Evolutionary conservation across 495 filamentous ascomycete genomes (phyloP).

Genomic region (Penicillium arizonense): DNA sequence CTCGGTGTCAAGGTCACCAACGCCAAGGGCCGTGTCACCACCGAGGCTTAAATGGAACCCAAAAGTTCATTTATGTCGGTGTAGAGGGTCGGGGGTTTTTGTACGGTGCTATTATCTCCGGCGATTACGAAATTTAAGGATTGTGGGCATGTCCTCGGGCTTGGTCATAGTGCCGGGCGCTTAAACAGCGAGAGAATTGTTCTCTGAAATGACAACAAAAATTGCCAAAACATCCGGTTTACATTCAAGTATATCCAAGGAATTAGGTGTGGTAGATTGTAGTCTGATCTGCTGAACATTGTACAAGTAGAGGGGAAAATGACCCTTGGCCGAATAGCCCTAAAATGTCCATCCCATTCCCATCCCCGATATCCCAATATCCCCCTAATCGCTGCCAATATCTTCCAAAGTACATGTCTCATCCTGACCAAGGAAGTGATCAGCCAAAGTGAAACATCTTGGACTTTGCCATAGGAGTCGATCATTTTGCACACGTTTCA

Average conservation of each 20-base stretch:
- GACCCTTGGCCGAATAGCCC: not conserved
- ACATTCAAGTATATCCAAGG: not conserved
- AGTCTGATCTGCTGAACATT: not conserved
- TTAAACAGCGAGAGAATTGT: constrained; percentile 26
- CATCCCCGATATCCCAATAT: too few species aligned
- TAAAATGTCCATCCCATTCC: not conserved
- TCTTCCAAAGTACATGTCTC: too few species aligned
- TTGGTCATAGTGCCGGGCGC: constrained; percentile 28
- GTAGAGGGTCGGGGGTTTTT: constrained; percentile 30
- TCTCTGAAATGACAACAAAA: constrained; percentile 37
- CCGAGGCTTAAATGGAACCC: constrained; percentile 75
- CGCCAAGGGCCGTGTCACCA: constrained; percentile 95
- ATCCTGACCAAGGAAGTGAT: too few species aligned
- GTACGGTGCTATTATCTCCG: constrained; percentile 32
- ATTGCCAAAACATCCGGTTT: constrained; percentile 26
- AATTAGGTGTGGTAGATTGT: not conserved
- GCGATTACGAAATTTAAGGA: constrained; percentile 37
- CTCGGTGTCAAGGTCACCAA: constrained; percentile 99
- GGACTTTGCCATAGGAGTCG: not conserved
- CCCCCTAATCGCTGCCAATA: too few species aligned
- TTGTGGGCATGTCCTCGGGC: constrained; percentile 31
- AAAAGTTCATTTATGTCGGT: constrained; percentile 30
- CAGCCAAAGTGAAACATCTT: not conserved
- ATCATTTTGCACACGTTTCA: constrained; percentile 2
- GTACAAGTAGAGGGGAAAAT: not conserved